Evolutionary conservation across 495 filamentous ascomycete species (phyloP), one percentile per base, ranked within the genome.

Genomic region (Penicillium bovifimosum): DNA sequence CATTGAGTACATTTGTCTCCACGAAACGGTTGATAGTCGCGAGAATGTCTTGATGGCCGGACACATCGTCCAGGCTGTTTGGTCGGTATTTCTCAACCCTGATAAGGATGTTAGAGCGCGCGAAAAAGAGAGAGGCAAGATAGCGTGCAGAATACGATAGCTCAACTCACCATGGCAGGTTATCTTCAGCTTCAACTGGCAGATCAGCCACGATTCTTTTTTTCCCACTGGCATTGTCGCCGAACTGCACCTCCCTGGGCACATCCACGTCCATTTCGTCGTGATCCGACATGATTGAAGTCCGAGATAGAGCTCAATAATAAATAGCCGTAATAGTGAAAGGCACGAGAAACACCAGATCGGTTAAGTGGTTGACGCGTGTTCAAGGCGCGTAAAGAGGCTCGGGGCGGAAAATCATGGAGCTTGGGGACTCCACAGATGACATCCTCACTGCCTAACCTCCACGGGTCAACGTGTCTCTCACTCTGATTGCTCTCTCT

Each of bases 71-170:
- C 17, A 99, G 79, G 3, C 88, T 87, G 51, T 84, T 82, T 13
- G 93, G 93, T 40, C 93, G 82, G 68, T 96, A 99, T 69, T 99
- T 99, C 64, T 99, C 93, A n/a, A 99, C 90, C 91, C 91, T 96
- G 48, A 5, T 1, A 6, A 33, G 16, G 27, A 41, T 16, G 53
- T 59, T 50, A 65, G 56, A 2, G 20, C 20, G 20, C 20, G 20
- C 20, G 20, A 24, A 24, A 24, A 24, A 24, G 2, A 24, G 20
- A 24, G 20, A 24, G 20, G 20, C 53, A 47, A 16, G 24, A n/a
- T 4, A 2, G 3, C 18, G 2, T 11, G 4, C 43, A 20, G 7
- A 2, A 2, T 41, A 40, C n/a, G 38, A 0, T 14, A 13, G 10
- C 28, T 8, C 8, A n/a, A 35, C 61, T 57, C 61, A 95, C 93